These are phyloP conservation scores for Spongispora temasekensis DNA, from an alignment of 1,284 basidiomycete genomes.

Conservation along the genomic window DNA sequence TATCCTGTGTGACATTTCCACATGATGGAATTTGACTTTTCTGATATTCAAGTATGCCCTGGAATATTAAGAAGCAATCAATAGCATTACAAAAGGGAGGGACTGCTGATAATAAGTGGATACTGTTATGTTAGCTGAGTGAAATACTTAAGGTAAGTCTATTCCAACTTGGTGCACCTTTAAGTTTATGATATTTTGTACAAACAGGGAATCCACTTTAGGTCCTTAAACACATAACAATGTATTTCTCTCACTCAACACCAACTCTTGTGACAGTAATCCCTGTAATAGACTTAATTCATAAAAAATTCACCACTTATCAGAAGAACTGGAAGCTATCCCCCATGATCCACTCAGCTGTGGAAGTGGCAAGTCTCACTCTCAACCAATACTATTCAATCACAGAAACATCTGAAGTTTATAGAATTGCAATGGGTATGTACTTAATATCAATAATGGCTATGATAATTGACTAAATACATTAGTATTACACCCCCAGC, in stretches of 20 bases:
- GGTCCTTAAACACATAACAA: background rate
- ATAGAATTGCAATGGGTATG: background rate
- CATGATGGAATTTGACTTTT: background rate
- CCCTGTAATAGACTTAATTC: background rate
- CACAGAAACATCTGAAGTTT: background rate
- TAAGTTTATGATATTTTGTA: background rate
- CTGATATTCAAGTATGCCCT: background rate
- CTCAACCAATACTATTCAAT: background rate
- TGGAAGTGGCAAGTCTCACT: background rate
- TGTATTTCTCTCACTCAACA: background rate
- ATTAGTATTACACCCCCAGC: background rate
- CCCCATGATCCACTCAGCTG: background rate
- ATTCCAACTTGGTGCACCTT: background rate
- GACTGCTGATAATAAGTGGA: background rate
- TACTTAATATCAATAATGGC: background rate
- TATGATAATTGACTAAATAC: background rate
- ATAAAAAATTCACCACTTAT: background rate
- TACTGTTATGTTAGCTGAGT: background rate
- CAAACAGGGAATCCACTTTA: background rate
- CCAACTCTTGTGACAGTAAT: background rate
- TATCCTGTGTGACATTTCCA: background rate
- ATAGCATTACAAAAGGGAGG: background rate
- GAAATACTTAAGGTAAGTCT: background rate
- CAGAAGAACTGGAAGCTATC: background rate
- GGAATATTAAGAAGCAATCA: background rate